Evolutionary conservation across 176 grass and related monocot genomes (phyloP).

Genomic region (Cenchrus americanus): DNA sequence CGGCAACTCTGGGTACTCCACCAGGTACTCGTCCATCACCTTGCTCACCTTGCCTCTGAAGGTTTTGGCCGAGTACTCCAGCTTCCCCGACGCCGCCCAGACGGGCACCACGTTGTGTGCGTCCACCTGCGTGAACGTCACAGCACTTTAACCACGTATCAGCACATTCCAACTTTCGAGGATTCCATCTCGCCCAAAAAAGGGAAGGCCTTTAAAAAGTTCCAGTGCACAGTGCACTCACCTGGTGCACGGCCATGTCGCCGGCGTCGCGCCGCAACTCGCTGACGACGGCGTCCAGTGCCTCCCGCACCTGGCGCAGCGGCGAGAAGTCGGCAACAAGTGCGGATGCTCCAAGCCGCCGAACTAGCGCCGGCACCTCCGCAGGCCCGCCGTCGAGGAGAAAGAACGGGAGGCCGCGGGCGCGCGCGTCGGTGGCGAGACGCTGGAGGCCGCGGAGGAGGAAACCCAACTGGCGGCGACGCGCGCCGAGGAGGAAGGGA

Average conservation of each 20-base stretch:
- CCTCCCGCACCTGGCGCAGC: slow-evolving; percentile 59
- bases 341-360: slow-evolving; percentile 62
- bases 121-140: slow-evolving; percentile 58
- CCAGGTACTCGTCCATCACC: slow-evolving; percentile 69
- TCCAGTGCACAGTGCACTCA: slow-evolving; percentile 4
- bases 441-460: slow-evolving; percentile 71
- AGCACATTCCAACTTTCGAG: neutral
- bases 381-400: slow-evolving; percentile 58
- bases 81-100: slow-evolving; percentile 72
- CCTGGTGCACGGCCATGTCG: slow-evolving; percentile 64
- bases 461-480: slow-evolving; percentile 62
- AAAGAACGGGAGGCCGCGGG: slow-evolving; percentile 67
- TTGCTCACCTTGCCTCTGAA: slow-evolving; percentile 74
- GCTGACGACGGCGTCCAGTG: slow-evolving; percentile 54
- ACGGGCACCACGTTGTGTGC: slow-evolving; percentile 88
- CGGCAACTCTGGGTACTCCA: slow-evolving; percentile 65
- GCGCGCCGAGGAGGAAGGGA: slow-evolving; percentile 66
- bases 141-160: neutral
- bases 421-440: slow-evolving; percentile 36
- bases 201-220: neutral
- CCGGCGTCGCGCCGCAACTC: slow-evolving; percentile 35
- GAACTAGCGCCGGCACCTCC: slow-evolving; percentile 59
- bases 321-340: slow-evolving; percentile 89
- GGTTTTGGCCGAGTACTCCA: slow-evolving; percentile 84
- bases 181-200: no score